Conservation (phyloP, 2,329 filamentous ascomycete genomes). For the Podosphaera fusca region DNA sequence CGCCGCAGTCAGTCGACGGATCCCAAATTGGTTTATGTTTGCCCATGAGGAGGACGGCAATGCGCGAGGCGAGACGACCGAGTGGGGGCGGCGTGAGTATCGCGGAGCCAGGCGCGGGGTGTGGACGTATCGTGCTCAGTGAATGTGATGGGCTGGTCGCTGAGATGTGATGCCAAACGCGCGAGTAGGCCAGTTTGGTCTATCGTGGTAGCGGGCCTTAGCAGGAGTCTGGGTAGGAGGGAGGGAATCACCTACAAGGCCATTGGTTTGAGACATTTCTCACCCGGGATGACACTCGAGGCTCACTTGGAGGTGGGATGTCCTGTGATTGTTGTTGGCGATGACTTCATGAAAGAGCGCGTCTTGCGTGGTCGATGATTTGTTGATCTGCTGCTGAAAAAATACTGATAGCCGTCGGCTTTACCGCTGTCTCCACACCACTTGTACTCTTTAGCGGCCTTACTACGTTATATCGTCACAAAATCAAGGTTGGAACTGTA, state of each 20-base stretch:
- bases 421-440: too few relatives aligned
- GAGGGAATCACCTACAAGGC: conserved; percentile 31
- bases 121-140: conserved; percentile 26
- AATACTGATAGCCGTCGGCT: too few relatives aligned
- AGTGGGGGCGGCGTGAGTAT: conserved; percentile 48
- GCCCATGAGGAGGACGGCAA: conserved; percentile 78
- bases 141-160: conserved; percentile 41
- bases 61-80: conserved; percentile 68
- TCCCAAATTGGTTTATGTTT: conserved; percentile 98
- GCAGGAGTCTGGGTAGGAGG: background rate
- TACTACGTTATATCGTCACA: too few relatives aligned
- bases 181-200: conserved; percentile 91
- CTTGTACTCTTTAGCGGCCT: too few relatives aligned
- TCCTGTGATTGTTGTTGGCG: background rate
- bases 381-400: too few relatives aligned
- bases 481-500: too few relatives aligned
- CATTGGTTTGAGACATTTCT: conserved; percentile 58
- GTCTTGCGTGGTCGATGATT: too few relatives aligned
- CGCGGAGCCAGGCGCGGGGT: conserved; percentile 17
- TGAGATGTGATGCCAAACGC: conserved; percentile 76
- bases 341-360: background rate
- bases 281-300: background rate
- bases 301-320: background rate
- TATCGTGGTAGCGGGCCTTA: conserved; percentile 18
- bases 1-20: conserved; percentile 92